A percentile compares a stretch with the other conserved stretches of the same genome.
Evolutionary conservation across 257 asterid genomes (phyloP).

Genomic region (Solanum boliviense): DNA sequence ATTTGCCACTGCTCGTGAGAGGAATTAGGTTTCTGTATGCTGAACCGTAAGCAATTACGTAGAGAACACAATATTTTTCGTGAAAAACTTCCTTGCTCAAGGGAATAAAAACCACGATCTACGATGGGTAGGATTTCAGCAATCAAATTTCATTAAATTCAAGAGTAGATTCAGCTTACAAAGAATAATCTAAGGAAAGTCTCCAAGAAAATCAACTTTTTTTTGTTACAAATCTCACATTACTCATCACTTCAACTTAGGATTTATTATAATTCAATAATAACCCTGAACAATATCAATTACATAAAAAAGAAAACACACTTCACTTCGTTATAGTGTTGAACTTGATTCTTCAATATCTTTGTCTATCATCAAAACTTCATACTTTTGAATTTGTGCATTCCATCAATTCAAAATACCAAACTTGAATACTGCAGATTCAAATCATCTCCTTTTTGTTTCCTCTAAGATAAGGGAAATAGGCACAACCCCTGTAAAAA

Average conservation of each 20-base stretch:
- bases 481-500: neutral
- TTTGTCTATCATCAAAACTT: neutral
- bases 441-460: neutral
- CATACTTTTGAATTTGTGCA: neutral
- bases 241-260: too few species aligned
- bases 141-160: too few species aligned
- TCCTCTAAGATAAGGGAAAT: neutral
- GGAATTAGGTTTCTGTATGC: neutral
- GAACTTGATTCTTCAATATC: neutral
- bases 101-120: too few species aligned
- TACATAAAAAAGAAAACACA: too few species aligned
- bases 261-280: too few species aligned
- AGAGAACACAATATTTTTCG: neutral
- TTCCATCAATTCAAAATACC: neutral
- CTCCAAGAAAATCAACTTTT: neutral
- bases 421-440: fast-evolving
- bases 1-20: neutral
- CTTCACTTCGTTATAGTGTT: too few species aligned
- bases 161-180: neutral
- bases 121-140: neutral
- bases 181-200: neutral
- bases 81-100: neutral
- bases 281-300: too few species aligned
- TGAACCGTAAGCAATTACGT: fast-evolving
- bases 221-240: too few species aligned